phyloP scores from a whole-genome alignment of 441 rosid species.

The Eutrema salsugineum region DNA sequence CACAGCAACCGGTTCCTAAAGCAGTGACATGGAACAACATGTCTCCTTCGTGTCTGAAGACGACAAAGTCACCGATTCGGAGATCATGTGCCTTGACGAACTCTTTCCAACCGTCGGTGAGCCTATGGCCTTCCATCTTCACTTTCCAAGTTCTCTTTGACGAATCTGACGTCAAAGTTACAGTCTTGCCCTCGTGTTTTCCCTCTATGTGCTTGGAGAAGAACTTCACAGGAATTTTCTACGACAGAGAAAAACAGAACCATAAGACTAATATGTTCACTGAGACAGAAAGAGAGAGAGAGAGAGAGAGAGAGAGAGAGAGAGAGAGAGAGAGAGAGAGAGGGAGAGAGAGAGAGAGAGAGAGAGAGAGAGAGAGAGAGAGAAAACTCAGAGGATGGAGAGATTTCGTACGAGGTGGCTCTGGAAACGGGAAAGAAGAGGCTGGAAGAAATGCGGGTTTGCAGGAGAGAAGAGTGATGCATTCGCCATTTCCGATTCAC shows the following conservation, averaged over 20 bases:
- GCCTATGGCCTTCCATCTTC: neutral
- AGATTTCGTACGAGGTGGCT: conserved; percentile 4
- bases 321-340: no score
- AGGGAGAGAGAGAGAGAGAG: neutral
- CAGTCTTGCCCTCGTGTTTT: neutral
- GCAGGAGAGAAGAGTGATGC: neutral
- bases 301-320: no score
- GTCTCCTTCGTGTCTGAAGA: conserved; percentile 9
- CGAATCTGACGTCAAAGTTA: neutral
- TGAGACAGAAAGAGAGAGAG: no score
- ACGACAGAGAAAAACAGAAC: neutral
- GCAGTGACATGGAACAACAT: conserved; percentile 1
- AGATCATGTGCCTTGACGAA: conserved; percentile 9
- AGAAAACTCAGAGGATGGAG: neutral
- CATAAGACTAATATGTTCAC: no score
- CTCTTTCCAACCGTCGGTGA: conserved; percentile 15
- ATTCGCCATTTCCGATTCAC: neutral
- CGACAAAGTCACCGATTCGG: conserved; percentile 4
- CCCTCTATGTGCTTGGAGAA: conserved; percentile 1
- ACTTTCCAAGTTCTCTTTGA: neutral
- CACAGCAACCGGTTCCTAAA: neutral
- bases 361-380: no score
- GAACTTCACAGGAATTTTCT: conserved; percentile 10
- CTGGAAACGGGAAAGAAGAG: neutral
- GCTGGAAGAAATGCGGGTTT: neutral